Conservation (phyloP, 169 alveolate species). For the Cardiosporidium cionae region DNA sequence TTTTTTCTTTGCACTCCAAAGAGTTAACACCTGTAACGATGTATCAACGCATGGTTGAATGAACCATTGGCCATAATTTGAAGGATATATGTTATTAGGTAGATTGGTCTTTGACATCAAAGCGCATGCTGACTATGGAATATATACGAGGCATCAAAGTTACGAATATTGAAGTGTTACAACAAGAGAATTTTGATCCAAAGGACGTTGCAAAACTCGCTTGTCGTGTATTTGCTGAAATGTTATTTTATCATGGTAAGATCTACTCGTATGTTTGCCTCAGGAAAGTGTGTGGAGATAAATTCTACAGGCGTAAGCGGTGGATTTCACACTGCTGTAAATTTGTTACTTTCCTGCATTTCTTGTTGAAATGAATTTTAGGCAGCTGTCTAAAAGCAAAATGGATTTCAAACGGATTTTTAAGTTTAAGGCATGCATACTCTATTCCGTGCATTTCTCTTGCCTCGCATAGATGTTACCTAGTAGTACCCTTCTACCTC, state of each 20-base stretch:
- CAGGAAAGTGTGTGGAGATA: constrained; percentile 10
- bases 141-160: constrained; percentile 54
- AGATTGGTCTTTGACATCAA: constrained; percentile 29
- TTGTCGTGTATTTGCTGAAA: constrained; percentile 51
- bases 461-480: too few relatives aligned
- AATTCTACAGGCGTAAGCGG: background rate
- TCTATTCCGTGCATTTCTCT: too few relatives aligned
- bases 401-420: too few relatives aligned
- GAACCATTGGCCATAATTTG: too few relatives aligned
- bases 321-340: background rate
- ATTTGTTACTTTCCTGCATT: background rate
- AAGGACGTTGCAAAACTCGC: constrained; percentile 34
- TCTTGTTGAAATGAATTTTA: too few relatives aligned
- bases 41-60: too few relatives aligned
- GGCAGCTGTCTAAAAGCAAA: too few relatives aligned
- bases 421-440: too few relatives aligned
- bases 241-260: constrained; percentile 50
- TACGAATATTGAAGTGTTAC: constrained; percentile 37
- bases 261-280: background rate
- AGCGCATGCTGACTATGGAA: constrained; percentile 55
- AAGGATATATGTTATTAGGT: constrained; percentile 11
- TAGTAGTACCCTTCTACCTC: too few relatives aligned
- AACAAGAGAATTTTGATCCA: constrained; percentile 29
- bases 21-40: too few relatives aligned
- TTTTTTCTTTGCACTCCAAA: too few relatives aligned